Conservation (phyloP, 768 basidiomycete species). For the Auriscalpium microsporum region DNA sequence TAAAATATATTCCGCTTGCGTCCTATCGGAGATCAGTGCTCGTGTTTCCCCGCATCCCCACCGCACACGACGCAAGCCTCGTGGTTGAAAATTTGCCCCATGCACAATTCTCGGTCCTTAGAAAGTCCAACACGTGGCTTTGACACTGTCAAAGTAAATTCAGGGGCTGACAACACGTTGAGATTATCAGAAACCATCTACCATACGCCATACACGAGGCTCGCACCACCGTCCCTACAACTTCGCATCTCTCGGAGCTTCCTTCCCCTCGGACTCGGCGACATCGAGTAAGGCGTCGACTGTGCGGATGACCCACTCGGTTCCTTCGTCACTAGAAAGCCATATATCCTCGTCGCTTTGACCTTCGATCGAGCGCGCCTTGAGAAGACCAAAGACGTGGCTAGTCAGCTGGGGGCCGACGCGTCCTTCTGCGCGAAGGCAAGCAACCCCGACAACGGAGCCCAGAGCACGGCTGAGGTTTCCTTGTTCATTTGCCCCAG, state of each 20-base stretch:
- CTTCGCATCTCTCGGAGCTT: conserved; percentile 38
- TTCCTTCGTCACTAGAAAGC: conserved; percentile 79
- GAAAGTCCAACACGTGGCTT: too few relatives aligned
- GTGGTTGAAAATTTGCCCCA: too few relatives aligned
- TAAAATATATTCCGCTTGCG: conserved; percentile 7
- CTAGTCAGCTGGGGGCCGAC: conserved; percentile 84
- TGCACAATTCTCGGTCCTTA: too few relatives aligned
- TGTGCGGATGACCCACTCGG: conserved; percentile 80
- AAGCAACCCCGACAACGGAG: conserved; percentile 78
- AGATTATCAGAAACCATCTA: conserved; percentile 1
- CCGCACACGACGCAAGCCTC: conserved; percentile 3
- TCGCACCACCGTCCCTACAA: conserved; percentile 34
- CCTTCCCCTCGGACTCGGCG: conserved; percentile 32
- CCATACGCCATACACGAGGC: conserved; percentile 2
- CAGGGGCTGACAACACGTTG: neutral
- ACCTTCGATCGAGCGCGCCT: conserved; percentile 56
- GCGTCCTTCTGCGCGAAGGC: conserved; percentile 74
- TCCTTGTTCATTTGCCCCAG: conserved; percentile 54
- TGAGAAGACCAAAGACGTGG: conserved; percentile 86
- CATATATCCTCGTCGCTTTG: conserved; percentile 66
- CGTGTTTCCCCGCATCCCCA: conserved; percentile 4
- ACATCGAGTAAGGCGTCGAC: conserved; percentile 77
- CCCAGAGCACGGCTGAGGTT: conserved; percentile 80
- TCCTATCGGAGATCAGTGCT: conserved; percentile 10
- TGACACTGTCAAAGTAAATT: neutral